Conservation (phyloP, 2,329 filamentous ascomycete genomes). For the Trichoderma sp. region DNA sequence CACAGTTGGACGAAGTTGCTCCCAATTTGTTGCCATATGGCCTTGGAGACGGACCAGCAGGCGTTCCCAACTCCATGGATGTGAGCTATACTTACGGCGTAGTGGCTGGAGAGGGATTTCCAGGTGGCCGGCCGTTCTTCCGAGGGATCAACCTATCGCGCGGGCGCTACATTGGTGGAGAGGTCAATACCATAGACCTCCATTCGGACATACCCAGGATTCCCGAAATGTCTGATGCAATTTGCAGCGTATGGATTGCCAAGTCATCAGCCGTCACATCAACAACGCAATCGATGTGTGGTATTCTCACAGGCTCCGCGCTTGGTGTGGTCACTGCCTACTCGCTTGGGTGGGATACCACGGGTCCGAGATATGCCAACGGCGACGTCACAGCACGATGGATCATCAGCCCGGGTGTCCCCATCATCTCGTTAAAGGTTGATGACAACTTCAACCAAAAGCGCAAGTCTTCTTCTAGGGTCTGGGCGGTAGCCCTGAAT, state of each 20-base stretch:
- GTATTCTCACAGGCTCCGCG: conserved; percentile 82
- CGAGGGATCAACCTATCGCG: conserved; percentile 73
- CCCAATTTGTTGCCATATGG: conserved; percentile 77
- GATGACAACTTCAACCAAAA: conserved; percentile 80
- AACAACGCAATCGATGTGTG: conserved; percentile 75
- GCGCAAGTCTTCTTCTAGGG: conserved; percentile 69
- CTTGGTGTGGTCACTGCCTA: conserved; percentile 82
- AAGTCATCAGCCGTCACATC: conserved; percentile 75
- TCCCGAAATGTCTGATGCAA: conserved; percentile 68
- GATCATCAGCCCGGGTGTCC: conserved; percentile 89
- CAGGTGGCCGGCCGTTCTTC: conserved; percentile 80
- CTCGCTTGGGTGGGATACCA: conserved; percentile 65
- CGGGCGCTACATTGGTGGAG: conserved; percentile 72
- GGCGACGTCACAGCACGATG: conserved; percentile 87
- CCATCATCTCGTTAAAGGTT: conserved; percentile 80
- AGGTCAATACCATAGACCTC: conserved; percentile 63
- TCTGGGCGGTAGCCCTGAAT: conserved; percentile 94
- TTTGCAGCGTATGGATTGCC: conserved; percentile 86
- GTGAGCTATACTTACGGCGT: conserved; percentile 84
- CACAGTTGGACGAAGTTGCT: conserved; percentile 77
- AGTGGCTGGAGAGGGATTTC: conserved; percentile 83
- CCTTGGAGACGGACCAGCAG: conserved; percentile 75
- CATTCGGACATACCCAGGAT: conserved; percentile 77
- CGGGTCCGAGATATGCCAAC: conserved; percentile 65
- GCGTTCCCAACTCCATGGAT: conserved; percentile 85